These are phyloP conservation scores for Kazachstania taianensis DNA, from an alignment of 805 yeast genomes.

Conservation along the genomic window DNA sequence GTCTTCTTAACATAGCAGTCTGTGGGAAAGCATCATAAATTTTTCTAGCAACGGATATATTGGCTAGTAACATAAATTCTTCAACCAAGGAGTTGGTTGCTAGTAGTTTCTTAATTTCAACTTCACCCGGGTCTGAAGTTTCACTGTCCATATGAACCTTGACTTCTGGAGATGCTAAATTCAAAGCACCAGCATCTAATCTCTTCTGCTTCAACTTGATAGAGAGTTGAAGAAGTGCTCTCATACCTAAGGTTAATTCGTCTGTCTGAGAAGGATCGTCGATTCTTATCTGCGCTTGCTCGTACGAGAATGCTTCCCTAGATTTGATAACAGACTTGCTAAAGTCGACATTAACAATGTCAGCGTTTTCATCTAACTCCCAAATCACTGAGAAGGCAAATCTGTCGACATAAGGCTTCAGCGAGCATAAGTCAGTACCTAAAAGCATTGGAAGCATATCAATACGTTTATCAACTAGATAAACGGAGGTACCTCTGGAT, in stretches of 20 bases:
- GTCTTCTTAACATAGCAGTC: slow-evolving; percentile 96
- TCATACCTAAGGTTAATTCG: slow-evolving; percentile 81
- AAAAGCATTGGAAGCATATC: slow-evolving; percentile 95
- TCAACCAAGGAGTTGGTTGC: slow-evolving; percentile 96
- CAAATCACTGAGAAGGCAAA: slow-evolving; percentile 92
- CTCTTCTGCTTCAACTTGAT: slow-evolving; percentile 77
- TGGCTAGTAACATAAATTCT: slow-evolving; percentile 96
- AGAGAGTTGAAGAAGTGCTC: slow-evolving; percentile 69
- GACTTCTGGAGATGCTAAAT: slow-evolving; percentile 95
- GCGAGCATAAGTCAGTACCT: slow-evolving; percentile 92
- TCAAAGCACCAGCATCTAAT: slow-evolving; percentile 90
- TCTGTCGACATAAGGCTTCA: slow-evolving; percentile 90
- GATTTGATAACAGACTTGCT: slow-evolving; percentile 86
- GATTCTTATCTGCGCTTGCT: slow-evolving; percentile 82
- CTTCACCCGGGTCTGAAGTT: slow-evolving; percentile 92
- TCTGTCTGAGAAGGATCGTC: slow-evolving; percentile 71
- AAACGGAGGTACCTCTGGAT: slow-evolving; percentile 92
- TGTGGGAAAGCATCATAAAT: slow-evolving; percentile 92
- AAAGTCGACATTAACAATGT: slow-evolving; percentile 67
- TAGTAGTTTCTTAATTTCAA: slow-evolving; percentile 75
- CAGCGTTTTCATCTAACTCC: slow-evolving; percentile 84
- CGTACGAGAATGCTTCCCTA: slow-evolving; percentile 90
- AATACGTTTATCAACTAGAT: slow-evolving; percentile 93
- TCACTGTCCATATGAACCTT: slow-evolving; percentile 95
- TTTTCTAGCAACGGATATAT: slow-evolving; percentile 88